Evolutionary conservation across 306 rosid species (phyloP), one percentile per base, ranked within the genome.

Genomic region (Quercus dentata): DNA sequence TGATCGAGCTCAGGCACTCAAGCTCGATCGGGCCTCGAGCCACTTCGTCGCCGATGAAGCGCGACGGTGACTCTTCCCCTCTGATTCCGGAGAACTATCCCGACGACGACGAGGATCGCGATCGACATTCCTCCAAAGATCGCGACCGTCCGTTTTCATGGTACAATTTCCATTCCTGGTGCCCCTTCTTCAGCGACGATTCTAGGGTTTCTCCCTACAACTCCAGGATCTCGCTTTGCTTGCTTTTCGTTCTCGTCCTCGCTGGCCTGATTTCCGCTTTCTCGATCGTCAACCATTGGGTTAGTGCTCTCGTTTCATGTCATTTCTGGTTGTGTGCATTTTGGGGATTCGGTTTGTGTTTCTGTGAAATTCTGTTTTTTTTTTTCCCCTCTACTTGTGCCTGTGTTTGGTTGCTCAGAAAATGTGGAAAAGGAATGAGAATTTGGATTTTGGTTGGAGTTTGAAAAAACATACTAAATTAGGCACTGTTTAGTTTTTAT

Each of bases 1-100:
- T 91, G 98, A 97, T 91, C 76, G 99, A 96, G 98, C 91, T 96
- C 78, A 78, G 99, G 69, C 92, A 93, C 87, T 78, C 93, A 58
- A 80, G 81, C 75, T 85, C 99, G 69, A 73, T 90, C 63, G 98
- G 97, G 44, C 63, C 77, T 56, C 97, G 98, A 51, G 86, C 91
- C 80, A 35, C 88, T 31, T 91, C 97, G 54, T 96, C 98, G 71
- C 98, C 99, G 68, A 84, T 90, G 91, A 93, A 90, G 86, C 96
- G 98, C 62, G 99, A 93, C 76, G 92, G 69, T 9, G 96, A 86
- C 59, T 79, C 92, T 3, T 89, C 97, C 1, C 98, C 98, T 62
- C 74, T 91, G 49, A 57, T 88, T 6, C 73, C 97, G 12, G 92
- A 86, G 35, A 80, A 79, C 44, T 82, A 76, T 81, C 83, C 82